Conservation (phyloP, 768 basidiomycete genomes). For the Nidularia pulvinata region DNA sequence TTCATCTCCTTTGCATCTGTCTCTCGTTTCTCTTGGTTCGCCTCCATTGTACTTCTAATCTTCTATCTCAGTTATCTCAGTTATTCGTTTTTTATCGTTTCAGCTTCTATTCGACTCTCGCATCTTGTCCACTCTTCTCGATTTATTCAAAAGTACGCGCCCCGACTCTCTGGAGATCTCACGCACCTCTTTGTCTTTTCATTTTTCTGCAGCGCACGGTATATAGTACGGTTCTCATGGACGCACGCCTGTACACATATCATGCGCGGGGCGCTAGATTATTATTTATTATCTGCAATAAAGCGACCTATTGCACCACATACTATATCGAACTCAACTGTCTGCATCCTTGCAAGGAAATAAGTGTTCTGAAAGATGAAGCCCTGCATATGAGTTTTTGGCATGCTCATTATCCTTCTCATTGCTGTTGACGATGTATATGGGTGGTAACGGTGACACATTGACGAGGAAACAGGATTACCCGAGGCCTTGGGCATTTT, state of each 20-base stretch:
- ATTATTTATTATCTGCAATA: slow-evolving; percentile 18
- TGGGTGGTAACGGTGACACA: neutral
- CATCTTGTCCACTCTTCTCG: slow-evolving; percentile 5
- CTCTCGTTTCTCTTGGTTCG: slow-evolving; percentile 4
- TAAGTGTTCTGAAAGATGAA: no score
- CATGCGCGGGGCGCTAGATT: slow-evolving; percentile 26
- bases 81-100: slow-evolving; percentile 13
- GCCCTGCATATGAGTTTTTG: no score
- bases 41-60: neutral
- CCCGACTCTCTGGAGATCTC: slow-evolving; percentile 3
- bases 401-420: neutral
- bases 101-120: slow-evolving; percentile 9
- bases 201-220: slow-evolving; percentile 19
- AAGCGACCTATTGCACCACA: neutral
- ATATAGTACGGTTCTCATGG: slow-evolving; percentile 19
- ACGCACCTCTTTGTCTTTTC: slow-evolving; percentile 7
- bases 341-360: no score
- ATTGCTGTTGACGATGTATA: neutral
- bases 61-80: slow-evolving; percentile 8
- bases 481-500: neutral
- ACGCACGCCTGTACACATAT: slow-evolving; percentile 28
- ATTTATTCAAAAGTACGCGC: slow-evolving; percentile 16
- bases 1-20: slow-evolving; percentile 12
- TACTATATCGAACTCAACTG: no score
- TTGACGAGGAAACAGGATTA: neutral